These are phyloP conservation scores for Onygena corvina DNA, from an alignment of 2,329 filamentous ascomycete genomes.

Conservation along the genomic window DNA sequence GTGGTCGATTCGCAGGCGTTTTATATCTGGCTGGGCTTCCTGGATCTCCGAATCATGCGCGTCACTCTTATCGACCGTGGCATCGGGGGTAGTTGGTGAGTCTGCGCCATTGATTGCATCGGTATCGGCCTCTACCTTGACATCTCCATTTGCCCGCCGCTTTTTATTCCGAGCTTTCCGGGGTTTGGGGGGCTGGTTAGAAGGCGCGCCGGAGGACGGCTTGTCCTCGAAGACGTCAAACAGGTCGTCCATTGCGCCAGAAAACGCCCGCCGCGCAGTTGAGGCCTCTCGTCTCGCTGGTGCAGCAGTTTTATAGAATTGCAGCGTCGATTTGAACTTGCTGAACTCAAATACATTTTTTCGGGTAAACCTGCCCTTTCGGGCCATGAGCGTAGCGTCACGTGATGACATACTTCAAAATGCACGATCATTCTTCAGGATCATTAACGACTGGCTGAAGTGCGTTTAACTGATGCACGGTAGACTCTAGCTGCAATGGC, in stretches of 20 bases:
- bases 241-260: slow-evolving; percentile 56
- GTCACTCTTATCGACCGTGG: slow-evolving; percentile 15
- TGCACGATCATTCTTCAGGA: too few relatives aligned
- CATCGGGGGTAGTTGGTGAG: slow-evolving; percentile 17
- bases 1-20: slow-evolving; percentile 41
- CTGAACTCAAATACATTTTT: background rate
- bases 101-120: slow-evolving; percentile 26
- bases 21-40: slow-evolving; percentile 33
- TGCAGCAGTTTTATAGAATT: background rate
- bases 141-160: slow-evolving; percentile 68
- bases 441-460: too few relatives aligned
- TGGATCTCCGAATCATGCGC: slow-evolving; percentile 12
- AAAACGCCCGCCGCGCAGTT: background rate
- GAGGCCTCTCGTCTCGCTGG: background rate
- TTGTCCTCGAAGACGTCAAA: slow-evolving; percentile 71
- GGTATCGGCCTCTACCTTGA: slow-evolving; percentile 41
- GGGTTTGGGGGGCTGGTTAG: slow-evolving; percentile 25
- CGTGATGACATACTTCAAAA: background rate
- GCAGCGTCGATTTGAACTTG: background rate
- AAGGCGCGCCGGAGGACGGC: slow-evolving; percentile 26
- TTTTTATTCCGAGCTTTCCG: slow-evolving; percentile 63
- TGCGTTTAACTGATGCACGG: too few relatives aligned
- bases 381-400: background rate
- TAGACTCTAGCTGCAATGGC: too few relatives aligned
- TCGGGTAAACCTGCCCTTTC: background rate